Evolutionary conservation across 257 asterid genomes (phyloP), one percentile per base, ranked within the genome.

Genomic region (Orobanche coerulescens): DNA sequence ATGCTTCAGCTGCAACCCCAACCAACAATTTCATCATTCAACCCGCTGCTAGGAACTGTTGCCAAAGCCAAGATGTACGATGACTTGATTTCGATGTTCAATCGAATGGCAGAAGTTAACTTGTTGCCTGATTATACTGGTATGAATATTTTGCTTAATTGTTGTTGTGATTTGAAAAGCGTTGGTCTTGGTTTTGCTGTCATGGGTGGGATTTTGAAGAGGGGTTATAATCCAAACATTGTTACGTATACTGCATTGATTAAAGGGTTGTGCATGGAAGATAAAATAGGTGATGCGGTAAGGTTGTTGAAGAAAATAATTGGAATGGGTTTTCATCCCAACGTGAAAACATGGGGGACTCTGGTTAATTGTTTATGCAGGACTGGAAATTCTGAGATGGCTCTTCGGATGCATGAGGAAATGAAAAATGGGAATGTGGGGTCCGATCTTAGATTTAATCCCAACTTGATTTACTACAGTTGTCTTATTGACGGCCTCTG

Each of bases 281-380:
- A 72, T 6, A 79, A 75, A 65, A 20, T 79, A 14, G 75, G 66
- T 18, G 95, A 80, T 49, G 92, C 90, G 0, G 56, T 84, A 14
- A 22, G 33, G 55, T 46, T 86, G 69, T 63, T 89, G 73, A 75
- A 36, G 84, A 80, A 78, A 40, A 72, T 81, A 46, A 64, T 77
- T 16, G 43, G 24, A 26, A 46, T 84, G 72, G 90, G 90, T 16
- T 62, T 65, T 66, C 58, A 36, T 34, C 94, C 94, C 18, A 47
- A 70, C 71, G 58, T 67, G 15, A 66, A 46, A 36, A 89, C 90
- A 11, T 84, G 84, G 91, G 78, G 84, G 30, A 84, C 76, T 76
- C 70, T 82, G 79, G 59, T 73, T 67, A 76, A 77, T 75, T 86
- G 90, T 44, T 62, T 89, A 16, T 89, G 91, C 61, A 82, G 83